phyloP scores from a whole-genome alignment of 768 basidiomycete genomes.

The Scleroderma citrinum region DNA sequence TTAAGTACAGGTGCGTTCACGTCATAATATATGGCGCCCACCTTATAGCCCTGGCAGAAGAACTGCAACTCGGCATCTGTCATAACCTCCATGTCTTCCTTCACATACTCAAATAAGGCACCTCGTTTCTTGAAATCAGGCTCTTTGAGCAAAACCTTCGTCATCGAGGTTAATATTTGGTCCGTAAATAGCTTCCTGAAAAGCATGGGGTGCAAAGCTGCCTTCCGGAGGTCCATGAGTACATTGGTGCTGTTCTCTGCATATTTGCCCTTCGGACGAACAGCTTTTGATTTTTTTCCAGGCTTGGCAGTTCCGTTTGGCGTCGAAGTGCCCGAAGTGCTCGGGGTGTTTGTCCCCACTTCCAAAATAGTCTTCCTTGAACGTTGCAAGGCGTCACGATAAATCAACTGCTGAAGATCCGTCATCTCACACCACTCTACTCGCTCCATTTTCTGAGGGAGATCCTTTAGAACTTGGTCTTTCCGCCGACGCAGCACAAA shows the following conservation, averaged over 20 bases:
- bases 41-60: conserved; percentile 85
- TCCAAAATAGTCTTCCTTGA: conserved; percentile 78
- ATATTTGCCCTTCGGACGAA: conserved; percentile 61
- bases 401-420: conserved; percentile 71
- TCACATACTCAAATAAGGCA: conserved; percentile 76
- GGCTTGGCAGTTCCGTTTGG: conserved; percentile 23
- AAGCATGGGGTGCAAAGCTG: conserved; percentile 93
- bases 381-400: conserved; percentile 78
- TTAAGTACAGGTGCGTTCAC: background rate
- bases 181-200: conserved; percentile 86
- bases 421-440: conserved; percentile 97
- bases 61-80: conserved; percentile 92
- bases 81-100: conserved; percentile 98
- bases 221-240: conserved; percentile 96
- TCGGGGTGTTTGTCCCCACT: conserved; percentile 18
- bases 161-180: conserved; percentile 62
- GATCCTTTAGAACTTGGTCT: conserved; percentile 87
- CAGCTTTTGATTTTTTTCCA: conserved; percentile 25
- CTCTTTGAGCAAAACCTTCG: conserved; percentile 83
- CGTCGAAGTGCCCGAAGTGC: conserved; percentile 27
- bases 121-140: conserved; percentile 85
- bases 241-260: conserved; percentile 87
- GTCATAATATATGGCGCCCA: conserved; percentile 20
- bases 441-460: conserved; percentile 88
- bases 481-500: conserved; percentile 97